Evolutionary conservation across 2,329 filamentous ascomycete species (phyloP).

Genomic region (Pseudopithomyces maydicus): DNA sequence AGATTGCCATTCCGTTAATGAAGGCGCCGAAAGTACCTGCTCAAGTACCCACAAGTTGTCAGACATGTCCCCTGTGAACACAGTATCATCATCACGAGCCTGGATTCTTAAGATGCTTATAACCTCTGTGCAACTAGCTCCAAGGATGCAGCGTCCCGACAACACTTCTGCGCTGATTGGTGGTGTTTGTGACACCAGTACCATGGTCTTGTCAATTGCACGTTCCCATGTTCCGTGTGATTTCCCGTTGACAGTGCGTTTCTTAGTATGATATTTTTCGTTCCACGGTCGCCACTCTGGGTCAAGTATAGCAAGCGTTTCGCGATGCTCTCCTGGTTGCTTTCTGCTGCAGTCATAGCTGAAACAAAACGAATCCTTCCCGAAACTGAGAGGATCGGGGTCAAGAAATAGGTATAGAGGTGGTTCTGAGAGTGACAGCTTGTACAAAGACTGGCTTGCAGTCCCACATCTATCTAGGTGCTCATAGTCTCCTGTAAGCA

Average conservation of each 20-base stretch:
- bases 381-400: slow-evolving; percentile 54
- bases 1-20: slow-evolving; percentile 28
- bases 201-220: neutral
- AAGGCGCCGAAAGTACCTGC: slow-evolving; percentile 18
- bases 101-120: slow-evolving; percentile 27
- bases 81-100: slow-evolving; percentile 5
- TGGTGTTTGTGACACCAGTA: neutral
- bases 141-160: neutral
- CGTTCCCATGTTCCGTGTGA: neutral
- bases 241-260: neutral
- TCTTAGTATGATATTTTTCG: neutral
- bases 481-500: slow-evolving; percentile 58
- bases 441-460: slow-evolving; percentile 60
- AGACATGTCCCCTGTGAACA: slow-evolving; percentile 9
- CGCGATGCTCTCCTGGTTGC: slow-evolving; percentile 53
- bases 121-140: slow-evolving; percentile 21
- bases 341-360: slow-evolving; percentile 54
- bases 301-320: slow-evolving; percentile 53
- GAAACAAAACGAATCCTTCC: slow-evolving; percentile 63
- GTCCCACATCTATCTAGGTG: slow-evolving; percentile 63
- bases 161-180: neutral
- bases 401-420: slow-evolving; percentile 64
- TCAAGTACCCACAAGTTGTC: slow-evolving; percentile 30
- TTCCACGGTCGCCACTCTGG: slow-evolving; percentile 37
- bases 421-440: slow-evolving; percentile 32